Conservation (phyloP, 306 rosid species). For the Cicer yamashitae region DNA sequence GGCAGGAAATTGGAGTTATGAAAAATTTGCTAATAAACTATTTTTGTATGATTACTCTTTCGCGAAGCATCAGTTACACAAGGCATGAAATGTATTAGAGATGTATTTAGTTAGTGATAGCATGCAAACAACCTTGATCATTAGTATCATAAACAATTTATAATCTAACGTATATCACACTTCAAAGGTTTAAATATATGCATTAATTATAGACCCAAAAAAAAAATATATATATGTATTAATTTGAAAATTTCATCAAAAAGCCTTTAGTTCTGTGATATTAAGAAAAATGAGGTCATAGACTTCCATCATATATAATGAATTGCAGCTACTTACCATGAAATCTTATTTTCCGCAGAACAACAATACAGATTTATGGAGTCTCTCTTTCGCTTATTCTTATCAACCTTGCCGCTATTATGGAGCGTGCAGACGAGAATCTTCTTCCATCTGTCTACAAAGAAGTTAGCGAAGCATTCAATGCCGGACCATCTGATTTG, state of each 20-base stretch:
- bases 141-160: not conserved
- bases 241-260: not conserved
- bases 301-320: slow-evolving; percentile 18
- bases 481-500: slow-evolving; percentile 89
- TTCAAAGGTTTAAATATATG: slow-evolving; percentile 13
- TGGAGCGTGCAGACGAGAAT: slow-evolving; percentile 96
- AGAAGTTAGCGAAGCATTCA: slow-evolving; percentile 95
- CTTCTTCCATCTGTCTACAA: slow-evolving; percentile 96
- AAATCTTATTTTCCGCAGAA: slow-evolving; percentile 48
- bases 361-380: slow-evolving; percentile 59
- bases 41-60: not conserved
- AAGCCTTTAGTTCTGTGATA: not conserved
- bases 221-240: not conserved
- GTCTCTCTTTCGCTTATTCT: slow-evolving; percentile 78
- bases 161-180: not conserved
- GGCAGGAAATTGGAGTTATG: not conserved
- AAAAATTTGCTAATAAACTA: not conserved
- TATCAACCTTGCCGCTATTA: slow-evolving; percentile 89
- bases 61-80: not conserved
- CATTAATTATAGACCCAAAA: not conserved
- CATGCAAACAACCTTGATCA: slow-evolving; percentile 26
- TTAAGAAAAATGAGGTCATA: slow-evolving; percentile 27
- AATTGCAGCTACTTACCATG: slow-evolving; percentile 29
- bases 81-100: too few species aligned
- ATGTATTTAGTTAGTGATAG: not conserved